A percentile compares a stretch with the other conserved stretches of the same genome.
Evolutionary conservation across 768 basidiomycete genomes (phyloP).

Genomic region (Tricholoma flavovirens): DNA sequence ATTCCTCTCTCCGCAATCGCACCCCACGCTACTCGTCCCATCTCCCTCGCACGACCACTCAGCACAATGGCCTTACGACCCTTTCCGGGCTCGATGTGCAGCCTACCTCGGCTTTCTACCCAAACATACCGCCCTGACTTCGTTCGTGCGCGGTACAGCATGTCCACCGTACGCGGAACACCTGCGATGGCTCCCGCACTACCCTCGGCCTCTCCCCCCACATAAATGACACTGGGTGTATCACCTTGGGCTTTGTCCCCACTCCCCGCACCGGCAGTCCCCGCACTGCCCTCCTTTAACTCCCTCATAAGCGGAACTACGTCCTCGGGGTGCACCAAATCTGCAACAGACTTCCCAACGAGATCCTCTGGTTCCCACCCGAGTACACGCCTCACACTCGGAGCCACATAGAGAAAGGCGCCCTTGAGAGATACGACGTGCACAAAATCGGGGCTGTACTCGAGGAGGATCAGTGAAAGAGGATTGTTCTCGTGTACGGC

Average conservation of each 20-base stretch:
- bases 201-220: neutral
- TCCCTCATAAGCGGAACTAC: conserved; percentile 88
- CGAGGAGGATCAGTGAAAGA: conserved; percentile 57
- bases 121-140: conserved; percentile 70
- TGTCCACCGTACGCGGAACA: conserved; percentile 59
- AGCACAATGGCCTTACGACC: conserved; percentile 92
- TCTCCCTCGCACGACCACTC: conserved; percentile 68
- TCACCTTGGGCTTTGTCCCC: neutral
- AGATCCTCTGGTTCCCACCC: conserved; percentile 87
- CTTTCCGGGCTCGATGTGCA: conserved; percentile 91
- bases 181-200: conserved; percentile 4
- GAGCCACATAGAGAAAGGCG: conserved; percentile 86
- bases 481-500: conserved; percentile 34
- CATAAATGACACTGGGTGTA: neutral
- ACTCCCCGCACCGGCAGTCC: conserved; percentile 6
- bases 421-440: conserved; percentile 93
- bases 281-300: conserved; percentile 65
- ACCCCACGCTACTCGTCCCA: conserved; percentile 60
- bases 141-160: conserved; percentile 78
- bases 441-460: conserved; percentile 70
- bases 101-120: conserved; percentile 85
- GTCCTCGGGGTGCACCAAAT: conserved; percentile 86
- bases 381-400: conserved; percentile 68
- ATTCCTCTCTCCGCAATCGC: conserved; percentile 26
- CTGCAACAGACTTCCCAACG: conserved; percentile 68